These are phyloP conservation scores for Hypoxylon sp. DNA, from an alignment of 2,329 filamentous ascomycete species.

Conservation along the genomic window DNA sequence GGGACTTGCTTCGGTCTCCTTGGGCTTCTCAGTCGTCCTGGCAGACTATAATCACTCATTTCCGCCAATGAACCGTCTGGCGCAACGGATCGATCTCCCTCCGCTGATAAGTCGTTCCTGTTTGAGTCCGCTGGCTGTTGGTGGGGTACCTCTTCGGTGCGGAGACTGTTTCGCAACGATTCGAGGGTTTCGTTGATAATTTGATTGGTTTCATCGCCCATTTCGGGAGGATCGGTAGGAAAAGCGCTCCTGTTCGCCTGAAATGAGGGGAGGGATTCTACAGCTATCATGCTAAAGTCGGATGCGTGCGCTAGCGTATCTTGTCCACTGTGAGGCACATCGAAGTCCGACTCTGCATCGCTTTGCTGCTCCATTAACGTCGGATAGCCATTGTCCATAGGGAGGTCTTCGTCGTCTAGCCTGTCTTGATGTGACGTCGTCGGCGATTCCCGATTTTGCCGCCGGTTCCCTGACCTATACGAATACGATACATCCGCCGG, in stretches of 20 bases:
- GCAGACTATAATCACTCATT: conserved; percentile 25
- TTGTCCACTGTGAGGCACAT: conserved; percentile 46
- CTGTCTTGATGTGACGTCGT: conserved; percentile 38
- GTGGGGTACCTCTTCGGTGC: conserved; percentile 43
- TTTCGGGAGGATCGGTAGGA: conserved; percentile 58
- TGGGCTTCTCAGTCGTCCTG: conserved; percentile 55
- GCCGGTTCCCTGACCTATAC: conserved; percentile 17
- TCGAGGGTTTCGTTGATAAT: conserved; percentile 71
- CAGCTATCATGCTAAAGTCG: conserved; percentile 73
- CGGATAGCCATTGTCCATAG: conserved; percentile 47
- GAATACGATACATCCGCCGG: conserved; percentile 21
- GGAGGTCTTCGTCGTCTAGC: conserved; percentile 39
- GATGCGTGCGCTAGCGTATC: conserved; percentile 62
- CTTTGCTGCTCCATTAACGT: conserved; percentile 49
- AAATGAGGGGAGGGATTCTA: conserved; percentile 68
- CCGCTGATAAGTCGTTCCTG: conserved; percentile 34
- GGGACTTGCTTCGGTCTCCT: conserved; percentile 54
- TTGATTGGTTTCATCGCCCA: conserved; percentile 70
- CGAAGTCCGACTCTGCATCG: conserved; percentile 49
- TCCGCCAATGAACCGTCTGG: conserved; percentile 27
- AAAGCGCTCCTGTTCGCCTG: conserved; percentile 59
- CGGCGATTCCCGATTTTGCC: conserved; percentile 33
- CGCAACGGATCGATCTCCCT: conserved; percentile 26
- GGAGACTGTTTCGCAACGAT: conserved; percentile 60
- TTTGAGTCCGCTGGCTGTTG: conserved; percentile 32